Conservation (phyloP, 129 eudicot genomes). For the Arctium minus region DNA sequence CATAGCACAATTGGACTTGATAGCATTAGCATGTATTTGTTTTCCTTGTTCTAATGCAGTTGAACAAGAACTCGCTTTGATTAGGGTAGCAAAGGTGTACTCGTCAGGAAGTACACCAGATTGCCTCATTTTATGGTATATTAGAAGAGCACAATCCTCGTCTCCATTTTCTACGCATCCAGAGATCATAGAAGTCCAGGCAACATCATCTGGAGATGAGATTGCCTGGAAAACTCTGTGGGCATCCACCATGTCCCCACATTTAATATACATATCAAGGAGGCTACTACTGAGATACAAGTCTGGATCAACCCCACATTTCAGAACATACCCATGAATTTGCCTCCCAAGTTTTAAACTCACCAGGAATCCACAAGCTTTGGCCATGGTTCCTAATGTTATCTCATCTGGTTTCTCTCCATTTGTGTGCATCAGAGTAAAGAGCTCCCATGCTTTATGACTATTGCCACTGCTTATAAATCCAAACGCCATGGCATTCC, state of each 20-base stretch:
- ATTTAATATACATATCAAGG: slow-evolving; percentile 47
- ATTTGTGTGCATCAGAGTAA: slow-evolving; percentile 26
- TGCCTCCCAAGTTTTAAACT: slow-evolving; percentile 37
- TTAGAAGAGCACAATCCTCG: slow-evolving; percentile 34
- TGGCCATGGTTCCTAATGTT: slow-evolving; percentile 38
- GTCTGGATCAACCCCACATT: slow-evolving; percentile 31
- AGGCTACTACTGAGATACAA: slow-evolving; percentile 34
- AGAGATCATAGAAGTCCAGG: slow-evolving; percentile 47
- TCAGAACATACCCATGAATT: slow-evolving; percentile 37
- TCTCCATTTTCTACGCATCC: slow-evolving; percentile 51
- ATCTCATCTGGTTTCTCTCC: slow-evolving; percentile 43
- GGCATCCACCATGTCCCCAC: slow-evolving; percentile 39
- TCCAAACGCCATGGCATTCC: slow-evolving; percentile 44
- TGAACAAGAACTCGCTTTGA: slow-evolving; percentile 44
- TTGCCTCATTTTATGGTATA: slow-evolving; percentile 45
- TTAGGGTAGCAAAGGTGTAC: slow-evolving; percentile 43
- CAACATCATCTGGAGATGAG: slow-evolving; percentile 40
- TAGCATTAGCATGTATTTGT: slow-evolving; percentile 47
- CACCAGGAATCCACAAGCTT: slow-evolving; percentile 33
- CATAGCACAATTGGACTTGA: slow-evolving; percentile 32
- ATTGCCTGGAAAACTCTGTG: slow-evolving; percentile 34
- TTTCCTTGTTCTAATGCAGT: slow-evolving; percentile 53
- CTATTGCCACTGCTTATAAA: slow-evolving; percentile 29
- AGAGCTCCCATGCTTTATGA: slow-evolving; percentile 40
- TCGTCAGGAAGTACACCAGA: slow-evolving; percentile 45